Evolutionary conservation across 2,329 filamentous ascomycete genomes (phyloP).

Genomic region (Alternaria alternata): DNA sequence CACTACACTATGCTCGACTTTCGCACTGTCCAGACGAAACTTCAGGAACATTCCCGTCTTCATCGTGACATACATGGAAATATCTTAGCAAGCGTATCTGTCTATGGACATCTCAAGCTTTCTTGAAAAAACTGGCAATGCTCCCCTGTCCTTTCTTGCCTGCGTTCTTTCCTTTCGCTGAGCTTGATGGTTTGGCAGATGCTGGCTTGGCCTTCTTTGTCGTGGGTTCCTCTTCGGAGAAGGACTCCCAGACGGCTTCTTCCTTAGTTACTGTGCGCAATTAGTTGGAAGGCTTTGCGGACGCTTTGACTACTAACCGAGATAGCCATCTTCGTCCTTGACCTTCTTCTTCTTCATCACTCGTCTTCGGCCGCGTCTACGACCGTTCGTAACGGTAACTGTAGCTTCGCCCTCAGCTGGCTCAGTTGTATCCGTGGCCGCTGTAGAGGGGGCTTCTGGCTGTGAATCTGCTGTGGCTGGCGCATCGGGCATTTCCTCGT

Average conservation of each 20-base stretch:
- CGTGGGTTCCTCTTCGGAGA: slow-evolving; percentile 84
- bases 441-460: slow-evolving; percentile 47
- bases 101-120: slow-evolving; percentile 61
- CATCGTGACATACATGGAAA: neutral
- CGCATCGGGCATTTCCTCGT: slow-evolving; percentile 68
- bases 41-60: neutral
- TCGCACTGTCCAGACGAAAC: neutral
- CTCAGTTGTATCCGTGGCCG: slow-evolving; percentile 28
- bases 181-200: slow-evolving; percentile 40
- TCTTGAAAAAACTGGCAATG: slow-evolving; percentile 92
- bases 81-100: neutral
- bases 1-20: neutral
- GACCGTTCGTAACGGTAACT: slow-evolving; percentile 66
- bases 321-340: slow-evolving; percentile 88
- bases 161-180: slow-evolving; percentile 64
- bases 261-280: slow-evolving; percentile 77
- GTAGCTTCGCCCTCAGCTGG: slow-evolving; percentile 35
- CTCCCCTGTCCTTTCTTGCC: slow-evolving; percentile 70
- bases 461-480: slow-evolving; percentile 49
- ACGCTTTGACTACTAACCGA: slow-evolving; percentile 65
- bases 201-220: slow-evolving; percentile 62
- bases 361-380: slow-evolving; percentile 77
- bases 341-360: slow-evolving; percentile 88
- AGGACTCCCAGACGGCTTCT: slow-evolving; percentile 87
- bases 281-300: slow-evolving; percentile 18